phyloP scores from a whole-genome alignment of 352 stramenopile genomes.

The Hyaloperonospora brassicae region DNA sequence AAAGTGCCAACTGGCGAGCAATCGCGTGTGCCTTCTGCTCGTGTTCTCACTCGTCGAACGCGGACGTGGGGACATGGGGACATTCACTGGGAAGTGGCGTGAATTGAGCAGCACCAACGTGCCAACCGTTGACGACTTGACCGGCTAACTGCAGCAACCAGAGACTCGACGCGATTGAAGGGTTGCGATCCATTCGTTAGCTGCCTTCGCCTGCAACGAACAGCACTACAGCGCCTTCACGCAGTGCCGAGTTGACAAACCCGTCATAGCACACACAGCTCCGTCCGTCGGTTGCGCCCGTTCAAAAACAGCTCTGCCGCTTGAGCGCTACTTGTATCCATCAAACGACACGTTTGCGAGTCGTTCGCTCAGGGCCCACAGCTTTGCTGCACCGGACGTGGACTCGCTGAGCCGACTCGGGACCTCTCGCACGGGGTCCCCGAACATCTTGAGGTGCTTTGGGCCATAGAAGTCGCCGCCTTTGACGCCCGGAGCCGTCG shows the following conservation, averaged over 20 bases:
- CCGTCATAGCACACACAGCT: no score
- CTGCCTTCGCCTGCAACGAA: no score
- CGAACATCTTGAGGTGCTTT: conserved; percentile 16
- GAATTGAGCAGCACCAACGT: no score
- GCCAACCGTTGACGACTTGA: background rate
- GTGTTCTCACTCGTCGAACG: background rate
- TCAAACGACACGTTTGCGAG: conserved; percentile 20
- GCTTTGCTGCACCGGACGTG: conserved; percentile 15
- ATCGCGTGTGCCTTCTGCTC: background rate
- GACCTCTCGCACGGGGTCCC: conserved; percentile 33
- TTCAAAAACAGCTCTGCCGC: no score
- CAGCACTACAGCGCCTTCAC: no score
- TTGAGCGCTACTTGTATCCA: conserved; percentile 14
- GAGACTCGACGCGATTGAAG: no score
- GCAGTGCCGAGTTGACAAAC: no score
- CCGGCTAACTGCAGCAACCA: no score
- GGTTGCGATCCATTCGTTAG: no score
- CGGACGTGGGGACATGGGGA: conserved; percentile 1
- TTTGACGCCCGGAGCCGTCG: conserved; percentile 22
- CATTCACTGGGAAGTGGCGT: no score
- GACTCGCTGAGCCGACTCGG: conserved; percentile 25
- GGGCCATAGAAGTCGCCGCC: conserved; percentile 39
- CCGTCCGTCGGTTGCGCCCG: no score
- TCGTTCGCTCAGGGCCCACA: conserved; percentile 36
- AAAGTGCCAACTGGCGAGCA: background rate